These are phyloP conservation scores for Eutreptiella sp. DNA, from an alignment of 208 protist species.

Conservation along the genomic window DNA sequence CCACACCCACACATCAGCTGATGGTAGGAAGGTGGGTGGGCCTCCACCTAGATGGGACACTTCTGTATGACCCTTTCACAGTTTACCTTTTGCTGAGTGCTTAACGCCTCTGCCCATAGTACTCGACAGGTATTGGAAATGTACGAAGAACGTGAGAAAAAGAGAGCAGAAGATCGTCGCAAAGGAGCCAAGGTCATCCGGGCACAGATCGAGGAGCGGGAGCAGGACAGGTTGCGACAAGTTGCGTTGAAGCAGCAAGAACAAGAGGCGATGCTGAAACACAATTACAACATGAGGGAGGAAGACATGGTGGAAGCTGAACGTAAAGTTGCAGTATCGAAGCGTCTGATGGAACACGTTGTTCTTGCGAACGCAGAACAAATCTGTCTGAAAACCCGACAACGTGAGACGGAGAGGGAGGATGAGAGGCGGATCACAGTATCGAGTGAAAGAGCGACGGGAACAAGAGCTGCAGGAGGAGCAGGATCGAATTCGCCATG, in stretches of 20 bases:
- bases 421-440: constrained; percentile 75
- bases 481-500: constrained; percentile 60
- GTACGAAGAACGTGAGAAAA: constrained; percentile 76
- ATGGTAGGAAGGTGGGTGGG: too few species aligned
- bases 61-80: too few species aligned
- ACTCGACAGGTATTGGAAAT: too few species aligned
- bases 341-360: constrained; percentile 76
- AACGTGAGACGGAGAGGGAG: constrained; percentile 59
- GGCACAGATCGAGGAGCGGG: constrained; percentile 75
- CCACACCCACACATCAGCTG: too few species aligned
- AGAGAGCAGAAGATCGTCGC: constrained; percentile 63
- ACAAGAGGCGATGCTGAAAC: constrained; percentile 77
- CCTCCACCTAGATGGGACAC: too few species aligned
- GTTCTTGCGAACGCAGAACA: constrained; percentile 84
- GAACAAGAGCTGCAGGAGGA: constrained; percentile 75
- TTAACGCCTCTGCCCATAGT: too few species aligned
- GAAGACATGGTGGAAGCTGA: constrained; percentile 74
- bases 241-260: constrained; percentile 80
- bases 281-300: constrained; percentile 72
- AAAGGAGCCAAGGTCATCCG: constrained; percentile 71
- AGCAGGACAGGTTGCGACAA: constrained; percentile 71
- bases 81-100: too few species aligned
- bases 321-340: constrained; percentile 58
- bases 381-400: constrained; percentile 70
- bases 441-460: constrained; percentile 70